These are phyloP conservation scores for Calocybe gangraenosa DNA, from an alignment of 768 basidiomycete species.

Conservation along the genomic window DNA sequence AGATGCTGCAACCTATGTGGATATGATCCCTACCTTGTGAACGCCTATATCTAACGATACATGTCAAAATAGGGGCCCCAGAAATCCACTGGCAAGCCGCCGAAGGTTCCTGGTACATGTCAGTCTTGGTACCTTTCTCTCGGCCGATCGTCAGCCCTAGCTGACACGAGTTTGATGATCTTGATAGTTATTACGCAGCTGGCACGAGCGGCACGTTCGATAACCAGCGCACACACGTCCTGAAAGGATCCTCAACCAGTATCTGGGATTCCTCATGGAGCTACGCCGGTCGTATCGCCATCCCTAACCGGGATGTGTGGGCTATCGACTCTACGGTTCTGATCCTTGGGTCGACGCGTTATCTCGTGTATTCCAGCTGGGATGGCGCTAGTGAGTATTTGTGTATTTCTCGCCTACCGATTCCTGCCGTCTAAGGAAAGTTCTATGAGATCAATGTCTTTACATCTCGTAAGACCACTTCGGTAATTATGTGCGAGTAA, in stretches of 20 bases:
- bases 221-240: conserved; percentile 28
- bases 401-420: background rate
- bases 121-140: background rate
- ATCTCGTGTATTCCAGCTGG: conserved; percentile 30
- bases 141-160: background rate
- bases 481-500: background rate
- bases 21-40: background rate
- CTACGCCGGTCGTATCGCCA: conserved; percentile 27
- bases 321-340: conserved; percentile 30
- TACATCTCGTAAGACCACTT: conserved; percentile 22
- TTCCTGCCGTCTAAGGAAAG: background rate
- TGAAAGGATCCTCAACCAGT: conserved; percentile 25
- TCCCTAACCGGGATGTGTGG: conserved; percentile 31
- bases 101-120: conserved; percentile 29
- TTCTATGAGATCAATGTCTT: conserved; percentile 27
- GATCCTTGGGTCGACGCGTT: conserved; percentile 18
- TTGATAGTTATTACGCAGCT: conserved; percentile 27
- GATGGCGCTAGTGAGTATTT: conserved; percentile 24
- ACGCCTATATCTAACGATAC: background rate
- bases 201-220: conserved; percentile 27
- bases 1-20: conserved; percentile 27
- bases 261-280: conserved; percentile 31
- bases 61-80: conserved; percentile 25
- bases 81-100: conserved; percentile 27
- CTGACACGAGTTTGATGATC: background rate